These are phyloP conservation scores for Hypoxylon sp. DNA, from an alignment of 2,329 filamentous ascomycete genomes.

Conservation along the genomic window DNA sequence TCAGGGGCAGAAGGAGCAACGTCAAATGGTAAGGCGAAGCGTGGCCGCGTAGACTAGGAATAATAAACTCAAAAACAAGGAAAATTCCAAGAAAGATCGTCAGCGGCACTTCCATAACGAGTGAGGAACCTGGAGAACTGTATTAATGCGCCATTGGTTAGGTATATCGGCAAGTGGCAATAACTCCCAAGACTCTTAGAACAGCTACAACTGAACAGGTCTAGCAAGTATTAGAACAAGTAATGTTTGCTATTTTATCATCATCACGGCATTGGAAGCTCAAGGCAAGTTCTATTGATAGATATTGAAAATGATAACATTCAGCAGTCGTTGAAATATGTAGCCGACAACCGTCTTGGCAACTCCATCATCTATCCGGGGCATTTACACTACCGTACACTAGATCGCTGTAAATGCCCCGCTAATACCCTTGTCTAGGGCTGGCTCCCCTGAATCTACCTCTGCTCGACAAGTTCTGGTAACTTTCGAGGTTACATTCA, in stretches of 20 bases:
- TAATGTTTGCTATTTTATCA: neutral
- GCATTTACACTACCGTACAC: neutral
- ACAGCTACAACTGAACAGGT: neutral
- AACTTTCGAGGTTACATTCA: slow-evolving; percentile 35
- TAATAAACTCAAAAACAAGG: slow-evolving; percentile 24
- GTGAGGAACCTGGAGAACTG: slow-evolving; percentile 23
- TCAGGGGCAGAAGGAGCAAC: slow-evolving; percentile 33
- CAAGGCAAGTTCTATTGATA: neutral
- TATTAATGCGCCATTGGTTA: slow-evolving; percentile 32
- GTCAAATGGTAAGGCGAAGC: slow-evolving; percentile 27
- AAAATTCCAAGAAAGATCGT: slow-evolving; percentile 30
- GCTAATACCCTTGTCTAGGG: slow-evolving; percentile 16
- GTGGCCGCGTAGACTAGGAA: slow-evolving; percentile 25
- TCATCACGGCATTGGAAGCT: neutral
- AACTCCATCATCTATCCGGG: slow-evolving; percentile 31
- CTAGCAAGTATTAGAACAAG: neutral
- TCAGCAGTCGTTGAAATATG: slow-evolving; percentile 12
- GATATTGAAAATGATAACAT: neutral
- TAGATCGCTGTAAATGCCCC: slow-evolving; percentile 23
- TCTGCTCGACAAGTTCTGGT: neutral
- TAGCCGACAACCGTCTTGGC: slow-evolving; percentile 37
- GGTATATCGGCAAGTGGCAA: slow-evolving; percentile 31
- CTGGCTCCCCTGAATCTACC: neutral
- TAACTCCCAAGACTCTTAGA: neutral
- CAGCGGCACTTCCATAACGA: slow-evolving; percentile 26